A percentile compares a stretch with the other conserved stretches of the same genome.
Conservation (phyloP, 2,329 filamentous ascomycete genomes). For the Fusarium pseudograminearum region DNA sequence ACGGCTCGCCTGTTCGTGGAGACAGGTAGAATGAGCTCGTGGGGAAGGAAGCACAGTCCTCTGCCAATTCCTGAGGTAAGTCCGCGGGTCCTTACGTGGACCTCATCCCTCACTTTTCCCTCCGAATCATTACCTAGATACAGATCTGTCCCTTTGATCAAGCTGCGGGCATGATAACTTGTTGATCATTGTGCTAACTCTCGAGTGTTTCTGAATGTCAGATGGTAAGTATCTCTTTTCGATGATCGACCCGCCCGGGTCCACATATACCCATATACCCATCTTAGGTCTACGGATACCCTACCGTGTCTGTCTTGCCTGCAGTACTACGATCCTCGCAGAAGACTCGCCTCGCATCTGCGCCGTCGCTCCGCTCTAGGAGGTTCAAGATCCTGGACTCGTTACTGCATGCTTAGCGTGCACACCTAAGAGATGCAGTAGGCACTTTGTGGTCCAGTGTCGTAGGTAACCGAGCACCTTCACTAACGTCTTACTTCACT, state of each 20-base stretch:
- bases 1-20: neutral
- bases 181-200: constrained; percentile 6
- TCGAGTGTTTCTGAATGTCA: constrained; percentile 3
- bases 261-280: constrained; percentile 29
- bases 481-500: constrained; percentile 2
- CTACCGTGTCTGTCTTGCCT: neutral
- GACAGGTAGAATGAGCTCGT: neutral
- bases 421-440: neutral
- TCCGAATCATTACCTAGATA: neutral
- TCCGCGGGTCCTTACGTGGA: neutral
- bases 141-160: neutral
- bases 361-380: neutral
- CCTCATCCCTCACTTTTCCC: neutral
- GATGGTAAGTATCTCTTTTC: constrained; percentile 5
- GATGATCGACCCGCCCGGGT: constrained; percentile 21
- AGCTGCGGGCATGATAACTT: neutral
- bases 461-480: neutral
- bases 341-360: constrained; percentile 5
- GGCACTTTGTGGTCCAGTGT: neutral
- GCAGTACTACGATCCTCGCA: constrained; percentile 1
- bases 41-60: constrained; percentile 19
- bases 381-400: constrained; percentile 14
- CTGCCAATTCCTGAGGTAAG: neutral
- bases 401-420: constrained; percentile 1
- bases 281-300: constrained; percentile 19